Conservation (phyloP, 192 early-diverging fungal genomes). For the Globomyces pollinis-pini region DNA sequence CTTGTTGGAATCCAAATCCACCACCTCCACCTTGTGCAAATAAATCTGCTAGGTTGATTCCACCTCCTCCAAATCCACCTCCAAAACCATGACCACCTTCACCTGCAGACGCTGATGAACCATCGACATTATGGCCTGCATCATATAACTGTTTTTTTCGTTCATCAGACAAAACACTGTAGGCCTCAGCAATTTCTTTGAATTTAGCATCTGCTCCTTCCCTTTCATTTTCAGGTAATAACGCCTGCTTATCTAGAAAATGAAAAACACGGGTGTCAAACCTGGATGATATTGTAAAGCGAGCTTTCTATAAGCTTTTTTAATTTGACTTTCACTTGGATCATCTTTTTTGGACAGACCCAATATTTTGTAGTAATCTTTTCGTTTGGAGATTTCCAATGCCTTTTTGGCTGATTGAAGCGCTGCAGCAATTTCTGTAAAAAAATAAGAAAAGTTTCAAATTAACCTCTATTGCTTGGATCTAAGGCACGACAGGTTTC, state of each 20-base stretch:
- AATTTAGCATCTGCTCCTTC: slow-evolving; percentile 61
- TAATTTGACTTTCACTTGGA: slow-evolving; percentile 64
- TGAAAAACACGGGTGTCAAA: slow-evolving; percentile 4
- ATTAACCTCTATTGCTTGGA: slow-evolving; percentile 48
- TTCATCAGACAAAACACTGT: slow-evolving; percentile 69
- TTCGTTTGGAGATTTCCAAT: slow-evolving; percentile 68
- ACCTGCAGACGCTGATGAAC: slow-evolving; percentile 42
- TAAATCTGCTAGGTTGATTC: slow-evolving; percentile 6
- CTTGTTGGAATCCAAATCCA: not conserved
- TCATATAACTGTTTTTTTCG: slow-evolving; percentile 75
- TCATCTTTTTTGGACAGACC: slow-evolving; percentile 59
- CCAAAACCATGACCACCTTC: slow-evolving; percentile 10
- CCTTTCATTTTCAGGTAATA: slow-evolving; percentile 51
- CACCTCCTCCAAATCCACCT: slow-evolving; percentile 7
- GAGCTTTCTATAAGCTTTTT: slow-evolving; percentile 51
- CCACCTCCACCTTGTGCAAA: slow-evolving; percentile 5
- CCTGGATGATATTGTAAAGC: slow-evolving; percentile 82
- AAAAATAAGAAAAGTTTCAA: slow-evolving; percentile 10
- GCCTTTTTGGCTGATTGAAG: slow-evolving; percentile 54
- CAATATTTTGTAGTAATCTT: slow-evolving; percentile 95
- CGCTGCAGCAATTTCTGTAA: slow-evolving; percentile 36
- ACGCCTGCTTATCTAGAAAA: slow-evolving; percentile 67
- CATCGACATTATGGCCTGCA: slow-evolving; percentile 72
- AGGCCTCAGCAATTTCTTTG: slow-evolving; percentile 79
- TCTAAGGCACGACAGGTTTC: slow-evolving; percentile 51